Conservation (phyloP, 345 rosid genomes). For the Gossypium longicalyx region DNA sequence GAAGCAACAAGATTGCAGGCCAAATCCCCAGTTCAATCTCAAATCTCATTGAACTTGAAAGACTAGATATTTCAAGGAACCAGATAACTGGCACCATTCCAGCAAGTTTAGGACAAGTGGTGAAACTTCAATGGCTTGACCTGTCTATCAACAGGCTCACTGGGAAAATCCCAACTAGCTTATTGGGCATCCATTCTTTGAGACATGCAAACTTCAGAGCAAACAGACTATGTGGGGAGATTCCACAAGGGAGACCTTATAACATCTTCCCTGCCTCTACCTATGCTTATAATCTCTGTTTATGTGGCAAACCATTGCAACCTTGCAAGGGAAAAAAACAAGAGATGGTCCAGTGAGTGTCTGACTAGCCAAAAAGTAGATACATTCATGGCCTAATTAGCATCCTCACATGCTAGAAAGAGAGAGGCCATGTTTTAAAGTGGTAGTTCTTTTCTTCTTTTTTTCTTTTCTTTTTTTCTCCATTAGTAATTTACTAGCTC, state of each 20-base stretch:
- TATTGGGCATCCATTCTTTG: constrained; percentile 44
- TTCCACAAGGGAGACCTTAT: constrained; percentile 88
- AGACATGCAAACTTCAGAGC: constrained; percentile 82
- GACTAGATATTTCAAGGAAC: constrained; percentile 74
- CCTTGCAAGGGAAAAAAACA: constrained; percentile 50
- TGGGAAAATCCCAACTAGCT: constrained; percentile 68
- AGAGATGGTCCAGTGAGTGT: constrained; percentile 53
- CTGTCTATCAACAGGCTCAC: constrained; percentile 59
- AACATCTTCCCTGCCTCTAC: constrained; percentile 69
- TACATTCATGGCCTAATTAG: constrained; percentile 29
- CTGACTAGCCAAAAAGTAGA: constrained; percentile 42
- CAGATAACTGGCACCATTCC: constrained; percentile 68
- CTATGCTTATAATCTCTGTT: constrained; percentile 83
- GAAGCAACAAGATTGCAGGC: constrained; percentile 70
- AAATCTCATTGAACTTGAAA: constrained; percentile 59
- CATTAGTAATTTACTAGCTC: constrained; percentile 12
- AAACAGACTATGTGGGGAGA: constrained; percentile 77
- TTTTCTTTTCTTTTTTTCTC: not conserved
- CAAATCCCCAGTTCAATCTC: constrained; percentile 72
- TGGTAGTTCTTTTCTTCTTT: constrained; percentile 11
- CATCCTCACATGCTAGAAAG: constrained; percentile 18
- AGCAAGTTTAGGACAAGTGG: constrained; percentile 45
- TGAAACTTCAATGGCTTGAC: constrained; percentile 73
- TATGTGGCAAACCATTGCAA: constrained; percentile 87
- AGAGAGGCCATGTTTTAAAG: constrained; percentile 20